Evolutionary conservation across 2,329 filamentous ascomycete species (phyloP), one percentile per base, ranked within the genome.

Genomic region (Ceratocystis huliohia): DNA sequence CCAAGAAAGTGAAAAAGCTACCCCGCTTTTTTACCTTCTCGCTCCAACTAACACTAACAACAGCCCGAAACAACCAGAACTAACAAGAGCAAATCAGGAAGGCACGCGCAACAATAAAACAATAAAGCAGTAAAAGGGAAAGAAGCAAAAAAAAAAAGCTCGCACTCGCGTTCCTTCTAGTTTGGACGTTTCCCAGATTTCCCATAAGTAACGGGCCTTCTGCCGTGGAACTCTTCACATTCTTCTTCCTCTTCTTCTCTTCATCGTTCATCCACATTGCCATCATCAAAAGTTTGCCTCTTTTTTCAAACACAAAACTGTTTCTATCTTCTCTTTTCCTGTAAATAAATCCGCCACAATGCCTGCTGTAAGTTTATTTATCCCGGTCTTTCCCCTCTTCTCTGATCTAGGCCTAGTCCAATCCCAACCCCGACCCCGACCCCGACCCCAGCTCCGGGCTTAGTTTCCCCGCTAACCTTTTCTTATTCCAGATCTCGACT

Each of bases 401-500:
- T 22, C 17, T 28, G 3, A 25, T n/a, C 50, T 28, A 63, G 37
- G 48, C 20, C 25, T 59, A 48, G 10, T n/a, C 57, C 46, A 28
- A 17, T 25, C 22, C 30, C 30, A 33, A 33, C 30, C 30, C 30
- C 30, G 6, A 33, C 30, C 30, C 30, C 30, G 6, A 33, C 30
- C 6, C 5, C 5, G 6, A 7, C 30, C 25, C 5, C 44, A 4
- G 33, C 15, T 41, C 15, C 20, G n/a, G 13, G 22, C 22, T 46
- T 28, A 20, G 17, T 13, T n/a, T n/a, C 28, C 22, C 20, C 28
- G 5, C 37, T 48, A 37, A 44, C 50, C 28, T 5, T 44, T 46
- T 2, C 46, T 56, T 61, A 22, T 45, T 45, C 45, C n/a, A 67
- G 65, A 87, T 89, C 77, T 88, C 81, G 66, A 83, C 87, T 70